A percentile compares a stretch with the other conserved stretches of the same genome.
Conservation (phyloP, 2,329 filamentous ascomycete genomes). For the Fusarium setosum region DNA sequence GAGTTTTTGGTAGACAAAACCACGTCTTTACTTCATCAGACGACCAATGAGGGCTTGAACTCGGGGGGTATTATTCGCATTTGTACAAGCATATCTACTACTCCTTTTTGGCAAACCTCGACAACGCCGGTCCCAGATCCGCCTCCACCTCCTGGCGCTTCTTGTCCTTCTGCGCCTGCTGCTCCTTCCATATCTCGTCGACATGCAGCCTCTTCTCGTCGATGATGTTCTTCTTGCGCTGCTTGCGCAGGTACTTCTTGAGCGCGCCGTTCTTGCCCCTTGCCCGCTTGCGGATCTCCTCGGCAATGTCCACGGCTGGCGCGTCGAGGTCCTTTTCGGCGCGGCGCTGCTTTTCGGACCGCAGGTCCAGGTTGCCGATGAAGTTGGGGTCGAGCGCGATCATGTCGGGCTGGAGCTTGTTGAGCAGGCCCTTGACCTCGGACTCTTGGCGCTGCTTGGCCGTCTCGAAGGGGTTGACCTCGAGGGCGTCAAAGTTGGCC, state of each 20-base stretch:
- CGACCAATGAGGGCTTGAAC: neutral
- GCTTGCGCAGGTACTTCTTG: conserved; percentile 90
- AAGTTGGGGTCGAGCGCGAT: conserved; percentile 94
- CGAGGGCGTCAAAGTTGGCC: conserved; percentile 93
- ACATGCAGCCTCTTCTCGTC: conserved; percentile 92
- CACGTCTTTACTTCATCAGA: neutral
- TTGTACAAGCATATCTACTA: conserved; percentile 42
- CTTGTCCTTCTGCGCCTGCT: conserved; percentile 73
- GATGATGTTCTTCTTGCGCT: conserved; percentile 91
- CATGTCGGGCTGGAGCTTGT: conserved; percentile 97
- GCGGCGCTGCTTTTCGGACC: conserved; percentile 80
- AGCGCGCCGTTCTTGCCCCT: conserved; percentile 91
- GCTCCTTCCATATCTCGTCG: conserved; percentile 83
- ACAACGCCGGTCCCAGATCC: conserved; percentile 86
- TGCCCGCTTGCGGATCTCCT: conserved; percentile 79
- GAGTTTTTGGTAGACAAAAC: conserved; percentile 17
- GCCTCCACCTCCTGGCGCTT: conserved; percentile 72
- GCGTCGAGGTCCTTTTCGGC: conserved; percentile 84
- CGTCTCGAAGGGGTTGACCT: conserved; percentile 95
- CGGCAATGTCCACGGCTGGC: conserved; percentile 64
- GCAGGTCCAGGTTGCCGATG: conserved; percentile 86
- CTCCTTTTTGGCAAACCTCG: conserved; percentile 83
- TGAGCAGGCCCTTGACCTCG: conserved; percentile 89
- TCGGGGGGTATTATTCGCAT: conserved; percentile 44
- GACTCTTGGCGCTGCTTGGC: conserved; percentile 91